phyloP scores from a whole-genome alignment of 2,329 filamentous ascomycete genomes.

The Ascochyta rabiei region DNA sequence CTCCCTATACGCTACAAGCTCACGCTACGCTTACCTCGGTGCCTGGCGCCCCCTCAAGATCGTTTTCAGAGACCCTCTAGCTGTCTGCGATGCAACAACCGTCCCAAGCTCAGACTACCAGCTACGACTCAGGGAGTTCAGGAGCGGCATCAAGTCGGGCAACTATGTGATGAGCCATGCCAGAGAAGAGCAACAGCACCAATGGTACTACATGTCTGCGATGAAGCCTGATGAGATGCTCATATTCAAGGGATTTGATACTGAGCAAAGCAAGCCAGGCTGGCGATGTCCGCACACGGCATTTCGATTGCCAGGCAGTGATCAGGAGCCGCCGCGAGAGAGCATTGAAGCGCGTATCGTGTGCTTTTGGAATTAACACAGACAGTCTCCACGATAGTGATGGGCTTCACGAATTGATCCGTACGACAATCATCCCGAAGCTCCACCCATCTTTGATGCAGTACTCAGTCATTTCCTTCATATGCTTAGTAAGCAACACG shows the following conservation, averaged over 20 bases:
- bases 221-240: conserved; percentile 32
- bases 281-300: conserved; percentile 38
- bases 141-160: conserved; percentile 20
- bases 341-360: conserved; percentile 36
- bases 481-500: not conserved
- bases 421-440: not conserved
- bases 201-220: conserved; percentile 37
- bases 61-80: conserved; percentile 33
- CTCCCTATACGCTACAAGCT: conserved; percentile 4
- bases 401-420: not conserved
- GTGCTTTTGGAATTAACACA: conserved; percentile 22
- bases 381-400: not conserved
- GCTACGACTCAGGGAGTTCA: conserved; percentile 22
- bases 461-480: not conserved
- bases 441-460: not conserved
- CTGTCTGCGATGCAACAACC: conserved; percentile 28
- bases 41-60: conserved; percentile 38
- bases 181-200: conserved; percentile 18
- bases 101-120: conserved; percentile 27
- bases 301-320: conserved; percentile 23
- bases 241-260: conserved; percentile 38
- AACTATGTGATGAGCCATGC: conserved; percentile 29
- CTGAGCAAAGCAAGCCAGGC: conserved; percentile 18
- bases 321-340: conserved; percentile 25
- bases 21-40: conserved; percentile 37